Conservation (phyloP, 805 yeast genomes). For the Lachancea quebecensis region DNA sequence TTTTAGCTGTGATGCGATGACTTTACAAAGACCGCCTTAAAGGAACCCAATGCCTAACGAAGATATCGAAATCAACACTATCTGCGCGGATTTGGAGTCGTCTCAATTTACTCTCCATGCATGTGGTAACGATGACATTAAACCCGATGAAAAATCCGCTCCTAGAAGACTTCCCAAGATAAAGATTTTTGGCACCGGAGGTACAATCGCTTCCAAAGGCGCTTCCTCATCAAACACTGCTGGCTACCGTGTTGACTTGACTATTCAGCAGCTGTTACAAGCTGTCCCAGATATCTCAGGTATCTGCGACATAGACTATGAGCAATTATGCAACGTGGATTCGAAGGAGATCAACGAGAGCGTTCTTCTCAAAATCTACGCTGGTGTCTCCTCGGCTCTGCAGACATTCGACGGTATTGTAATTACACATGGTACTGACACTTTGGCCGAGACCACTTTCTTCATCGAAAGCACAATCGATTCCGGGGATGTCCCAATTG, state of each 20-base stretch:
- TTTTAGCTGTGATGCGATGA: neutral
- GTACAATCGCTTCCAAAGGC: conserved; percentile 53
- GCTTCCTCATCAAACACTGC: conserved; percentile 42
- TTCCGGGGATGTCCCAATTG: conserved; percentile 48
- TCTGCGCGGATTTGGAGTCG: conserved; percentile 29
- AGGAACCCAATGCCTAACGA: conserved; percentile 20
- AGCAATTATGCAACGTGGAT: conserved; percentile 56
- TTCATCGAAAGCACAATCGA: conserved; percentile 46
- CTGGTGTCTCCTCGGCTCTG: conserved; percentile 40
- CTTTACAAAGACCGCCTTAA: neutral
- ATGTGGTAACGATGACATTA: neutral
- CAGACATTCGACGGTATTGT: conserved; percentile 50
- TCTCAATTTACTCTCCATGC: conserved; percentile 26
- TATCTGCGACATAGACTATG: conserved; percentile 52
- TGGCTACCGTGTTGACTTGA: conserved; percentile 46
- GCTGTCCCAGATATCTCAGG: conserved; percentile 50
- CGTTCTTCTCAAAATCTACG: conserved; percentile 40
- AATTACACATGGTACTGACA: conserved; percentile 67
- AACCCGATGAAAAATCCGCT: neutral
- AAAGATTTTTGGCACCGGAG: conserved; percentile 52
- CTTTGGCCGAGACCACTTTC: conserved; percentile 61
- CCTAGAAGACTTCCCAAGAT: conserved; percentile 27
- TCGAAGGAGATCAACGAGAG: conserved; percentile 48
- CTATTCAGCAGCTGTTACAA: conserved; percentile 44
- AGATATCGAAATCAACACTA: conserved; percentile 28